phyloP scores from a whole-genome alignment of 2,329 filamentous ascomycete species.

The Emericellopsis cladophorae region DNA sequence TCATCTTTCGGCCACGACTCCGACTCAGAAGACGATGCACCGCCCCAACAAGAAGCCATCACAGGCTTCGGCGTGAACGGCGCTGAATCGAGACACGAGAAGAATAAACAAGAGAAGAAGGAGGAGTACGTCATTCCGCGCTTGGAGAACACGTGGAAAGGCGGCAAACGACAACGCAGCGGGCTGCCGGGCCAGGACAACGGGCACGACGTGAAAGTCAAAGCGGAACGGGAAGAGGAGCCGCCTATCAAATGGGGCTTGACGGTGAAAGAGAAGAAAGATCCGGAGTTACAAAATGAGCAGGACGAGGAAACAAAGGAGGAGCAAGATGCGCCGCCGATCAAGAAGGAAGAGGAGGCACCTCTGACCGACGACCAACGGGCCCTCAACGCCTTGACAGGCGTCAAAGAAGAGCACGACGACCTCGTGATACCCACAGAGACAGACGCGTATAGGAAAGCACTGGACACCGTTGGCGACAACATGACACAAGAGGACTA shows the following conservation, averaged over 20 bases:
- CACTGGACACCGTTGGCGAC: slow-evolving; percentile 61
- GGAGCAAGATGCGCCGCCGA: slow-evolving; percentile 3
- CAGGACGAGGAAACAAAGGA: slow-evolving; percentile 5
- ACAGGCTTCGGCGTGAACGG: slow-evolving; percentile 35
- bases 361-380: slow-evolving; percentile 47
- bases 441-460: slow-evolving; percentile 55
- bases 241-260: slow-evolving; percentile 44
- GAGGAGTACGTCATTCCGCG: slow-evolving; percentile 42
- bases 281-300: slow-evolving; percentile 40
- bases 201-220: not conserved
- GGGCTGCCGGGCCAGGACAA: slow-evolving; percentile 29
- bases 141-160: slow-evolving; percentile 47
- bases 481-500: slow-evolving; percentile 73
- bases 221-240: slow-evolving; percentile 12
- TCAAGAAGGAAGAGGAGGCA: slow-evolving; percentile 27
- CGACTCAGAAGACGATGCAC: slow-evolving; percentile 21
- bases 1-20: slow-evolving; percentile 29
- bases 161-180: slow-evolving; percentile 32
- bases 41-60: slow-evolving; percentile 28
- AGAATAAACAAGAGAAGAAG: slow-evolving; percentile 11
- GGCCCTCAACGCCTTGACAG: slow-evolving; percentile 24
- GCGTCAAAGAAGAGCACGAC: no score
- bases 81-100: slow-evolving; percentile 24
- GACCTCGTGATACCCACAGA: slow-evolving; percentile 39
- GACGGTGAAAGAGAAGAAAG: slow-evolving; percentile 30